Evolutionary conservation across 2,329 filamentous ascomycete genomes (phyloP), one percentile per base, ranked within the genome.

Genomic region (Aspergillus alliaceus): DNA sequence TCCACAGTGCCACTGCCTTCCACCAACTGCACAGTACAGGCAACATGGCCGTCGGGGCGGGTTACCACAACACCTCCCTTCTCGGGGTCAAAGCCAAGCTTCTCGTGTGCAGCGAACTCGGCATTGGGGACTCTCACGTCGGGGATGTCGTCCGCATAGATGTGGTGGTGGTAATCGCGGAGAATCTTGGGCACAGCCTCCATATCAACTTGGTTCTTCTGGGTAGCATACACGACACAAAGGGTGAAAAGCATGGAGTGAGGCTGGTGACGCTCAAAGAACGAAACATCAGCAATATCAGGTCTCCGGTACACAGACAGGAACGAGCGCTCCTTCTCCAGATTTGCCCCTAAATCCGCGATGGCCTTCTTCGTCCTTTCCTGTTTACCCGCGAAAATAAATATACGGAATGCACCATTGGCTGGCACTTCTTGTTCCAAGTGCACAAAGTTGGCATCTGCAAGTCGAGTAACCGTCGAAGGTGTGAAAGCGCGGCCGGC

Each of bases 371-470:
- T 79, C 12, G 86, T 88, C 47, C 80, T 79, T 14, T 77, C 69
- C 8, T 86, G 86, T 40, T 82, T 80, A 56, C 93, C 93, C n/a
- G 85, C 91, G 72, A 96, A 96, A 61, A 96, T 75, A 72, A 92
- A 96, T 59, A 96, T 82, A 55, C 92, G 85, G 81, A 93, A 96
- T 2, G 91, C 88, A 42, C 92, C 92, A 74, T 96, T 96, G 58
- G 93, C 80, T 0, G 92, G 92, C 31, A 96, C 84, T 69, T 96
- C 90, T 74, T 96, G 92, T 76, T 96, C 93, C 9, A 96, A 82
- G 66, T 96, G 90, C 1, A 96, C 91, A 5, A 91, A 87, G 74
- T 96, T 96, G 70, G 92, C 90, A 70, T 97, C 93, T 1, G 89
- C 87, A 22, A 96, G 90, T 49, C 93, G 85, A 1, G 91, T 96